Evolutionary conservation across 805 yeast species (phyloP), one percentile per base, ranked within the genome.

Genomic region (Torulaspora delbrueckii): DNA sequence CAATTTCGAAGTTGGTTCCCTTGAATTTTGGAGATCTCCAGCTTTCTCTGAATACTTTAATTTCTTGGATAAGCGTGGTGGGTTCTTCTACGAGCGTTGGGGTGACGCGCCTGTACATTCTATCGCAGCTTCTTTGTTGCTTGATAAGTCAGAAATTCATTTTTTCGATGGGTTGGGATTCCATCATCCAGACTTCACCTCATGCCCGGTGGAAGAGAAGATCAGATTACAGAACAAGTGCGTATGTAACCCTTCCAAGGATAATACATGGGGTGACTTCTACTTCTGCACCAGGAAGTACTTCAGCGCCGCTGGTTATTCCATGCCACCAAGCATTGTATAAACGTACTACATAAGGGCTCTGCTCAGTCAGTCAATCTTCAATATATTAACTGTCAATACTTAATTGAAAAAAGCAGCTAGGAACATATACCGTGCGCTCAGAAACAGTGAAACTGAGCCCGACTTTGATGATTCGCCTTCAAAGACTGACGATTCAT

Each of bases 31-130:
- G 77, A 70, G 88, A 53, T 69, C 78, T 0, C 63, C 72, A 30
- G 71, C 74, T 16, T 85, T 84, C 65, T 69, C 72, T 37, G 70
- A 74, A 7, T 84, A 76, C 65, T 85, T 85, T 60, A 70, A 83
- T 18, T 68, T 69, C 59, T 68, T 86, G 37, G 95, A 86, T 60
- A 48, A 64, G 38, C 62, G 76, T 2, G 95, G 95, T 46, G 95
- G 95, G 0, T 86, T 86, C 62, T 86, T 78, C 63, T 84, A 85
- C 60, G 93, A 87, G 68, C 74, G 96, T 54, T 87, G 96, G 95
- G 96, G 96, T 16, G 96, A 87, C 66, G 96, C 95, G 0, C 95
- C 95, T 3, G 78, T 86, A n/a, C 95, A 86, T 67, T 78, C 95
- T 0, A 74, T 86, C 41, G 95, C 86, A 4, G 85, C 79, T 2